Evolutionary conservation across 2,329 filamentous ascomycete species (phyloP), one percentile per base, ranked within the genome.

Genomic region (Pezicula carpinea): DNA sequence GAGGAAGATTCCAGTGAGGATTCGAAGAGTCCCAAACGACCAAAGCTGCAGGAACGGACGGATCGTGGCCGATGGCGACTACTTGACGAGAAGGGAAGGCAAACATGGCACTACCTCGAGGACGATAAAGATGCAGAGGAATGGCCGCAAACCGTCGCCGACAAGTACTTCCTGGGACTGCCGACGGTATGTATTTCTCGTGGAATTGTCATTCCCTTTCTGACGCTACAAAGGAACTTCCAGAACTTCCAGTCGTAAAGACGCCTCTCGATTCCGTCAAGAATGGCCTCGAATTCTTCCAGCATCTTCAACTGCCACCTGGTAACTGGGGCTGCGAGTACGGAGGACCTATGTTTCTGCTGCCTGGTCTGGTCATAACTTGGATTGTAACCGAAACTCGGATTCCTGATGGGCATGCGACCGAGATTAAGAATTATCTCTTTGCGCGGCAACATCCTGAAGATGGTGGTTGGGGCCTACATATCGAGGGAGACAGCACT

Each of bases 291-390:
- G 73, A 79, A 3, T 97, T 96, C 73, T 96, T 95, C 71, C 87
- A 91, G 48, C 80, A 92, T 53, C 79, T 97, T 19, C 93, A 99
- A 65, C 76, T 96, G 1, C 82, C 85, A 13, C 85, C 89, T 1
- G 93, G 93, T 5, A 89, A 96, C 62, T 99, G 93, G 93, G 93
- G 77, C 5, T 97, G 92, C 70, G 93, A 99, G 66, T 99, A 99
- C 70, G 93, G 93, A 46, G 93, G 93, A 0, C 93, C 93, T 4
- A 92, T 96, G 88, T 99, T 99, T 63, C 78, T 97, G 33, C 74
- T 97, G 1, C 89, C 92, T 0, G 89, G 92, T 38, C 66, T 96
- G 18, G 82, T 96, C 52, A 82, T 95, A 56, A 78, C 87, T 22
- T 95, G 89, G 82, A 91, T 95, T 64, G 86, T 86, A 44, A 97